Evolutionary conservation across 139 green algal species (phyloP).

Genomic region (Zygnema cylindricum): DNA sequence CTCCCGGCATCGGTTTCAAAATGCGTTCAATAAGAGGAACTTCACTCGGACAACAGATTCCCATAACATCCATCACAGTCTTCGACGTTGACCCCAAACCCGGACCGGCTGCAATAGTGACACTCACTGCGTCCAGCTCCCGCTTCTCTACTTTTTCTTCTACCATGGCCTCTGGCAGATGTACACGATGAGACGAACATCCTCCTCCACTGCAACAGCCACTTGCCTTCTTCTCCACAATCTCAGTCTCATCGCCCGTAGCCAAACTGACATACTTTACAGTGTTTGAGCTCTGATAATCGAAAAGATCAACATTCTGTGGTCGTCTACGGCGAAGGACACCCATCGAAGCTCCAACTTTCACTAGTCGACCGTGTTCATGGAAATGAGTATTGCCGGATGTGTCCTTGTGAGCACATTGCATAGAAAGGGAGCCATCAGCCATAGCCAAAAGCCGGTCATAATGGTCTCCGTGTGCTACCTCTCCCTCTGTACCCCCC

Average conservation of each 20-base stretch:
- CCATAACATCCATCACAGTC: conserved; percentile 59
- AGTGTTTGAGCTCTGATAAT: not conserved
- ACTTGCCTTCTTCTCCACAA: not conserved
- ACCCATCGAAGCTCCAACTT: not conserved
- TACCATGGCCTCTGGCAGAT: not conserved
- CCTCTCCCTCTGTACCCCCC: no score
- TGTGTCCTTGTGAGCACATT: conserved; percentile 14
- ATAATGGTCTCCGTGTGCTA: conserved; percentile 51
- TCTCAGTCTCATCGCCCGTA: not conserved
- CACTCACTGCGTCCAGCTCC: not conserved
- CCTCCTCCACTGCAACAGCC: no score
- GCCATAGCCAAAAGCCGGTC: conserved; percentile 45
- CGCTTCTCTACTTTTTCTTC: not conserved
- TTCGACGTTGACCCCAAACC: not conserved
- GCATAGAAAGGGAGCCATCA: conserved; percentile 50
- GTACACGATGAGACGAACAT: not conserved
- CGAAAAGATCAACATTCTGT: conserved; percentile 31
- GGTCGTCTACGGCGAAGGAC: not conserved
- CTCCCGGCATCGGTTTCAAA: conserved; percentile 68
- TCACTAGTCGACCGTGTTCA: conserved; percentile 50
- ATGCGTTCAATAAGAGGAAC: conserved; percentile 70
- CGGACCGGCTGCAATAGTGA: not conserved
- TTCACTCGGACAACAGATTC: conserved; percentile 80
- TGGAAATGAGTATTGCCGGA: conserved; percentile 44
- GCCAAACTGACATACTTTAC: not conserved